Base-by-base conservation (phyloP, 768 basidiomycete species). In the Lyophyllum decastes region DNA sequence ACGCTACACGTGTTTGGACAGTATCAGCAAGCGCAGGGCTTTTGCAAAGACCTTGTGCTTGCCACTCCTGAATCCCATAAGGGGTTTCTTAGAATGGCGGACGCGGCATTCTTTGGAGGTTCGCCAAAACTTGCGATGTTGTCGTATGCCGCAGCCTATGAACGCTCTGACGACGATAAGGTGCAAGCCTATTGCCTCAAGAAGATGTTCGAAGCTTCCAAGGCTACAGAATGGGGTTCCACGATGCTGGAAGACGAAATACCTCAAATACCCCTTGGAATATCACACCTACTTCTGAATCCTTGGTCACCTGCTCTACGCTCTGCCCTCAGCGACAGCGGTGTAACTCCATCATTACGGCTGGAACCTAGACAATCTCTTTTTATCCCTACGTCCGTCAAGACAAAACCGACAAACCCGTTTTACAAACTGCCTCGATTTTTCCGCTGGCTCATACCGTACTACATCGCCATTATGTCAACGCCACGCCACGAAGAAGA, bases 401-500 rank as follows among this genome's bases (percentile, higher is more conserved):
- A 48, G 8, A 55, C 40, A 5, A 21, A 53, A 19, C 43, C 62
- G 8, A 55, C 40, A 5, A 21, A 53, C 17, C 43, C 62, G 0
- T 73, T 72, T 43, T 74, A 72, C 59, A 78, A 77, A 52, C 68
- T 86, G 0, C 84, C 82, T 24, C 78, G 84, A 7, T 86, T 82
- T 68, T 86, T 87, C 65, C 76, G 84, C 10, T 88, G 85, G 85
- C 74, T 88, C 5, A 70, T 86, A 30, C 85, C 85, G 5, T 82
- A 78, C 63, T 75, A 80, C 52, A 65, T 86, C 26, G 84, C 86
- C 7, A 73, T 84, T 48, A 86, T 86, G 82, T 86, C 85, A 0
- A 85, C 81, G 0, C 85, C 84, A 1, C 73, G 80, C 3, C 66
- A 70, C 57, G 77, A 77, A 55, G 74, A 76, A 17, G 84, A 88